Base-by-base conservation (phyloP, 768 basidiomycete genomes). In the Rhizopogon sp. region DNA sequence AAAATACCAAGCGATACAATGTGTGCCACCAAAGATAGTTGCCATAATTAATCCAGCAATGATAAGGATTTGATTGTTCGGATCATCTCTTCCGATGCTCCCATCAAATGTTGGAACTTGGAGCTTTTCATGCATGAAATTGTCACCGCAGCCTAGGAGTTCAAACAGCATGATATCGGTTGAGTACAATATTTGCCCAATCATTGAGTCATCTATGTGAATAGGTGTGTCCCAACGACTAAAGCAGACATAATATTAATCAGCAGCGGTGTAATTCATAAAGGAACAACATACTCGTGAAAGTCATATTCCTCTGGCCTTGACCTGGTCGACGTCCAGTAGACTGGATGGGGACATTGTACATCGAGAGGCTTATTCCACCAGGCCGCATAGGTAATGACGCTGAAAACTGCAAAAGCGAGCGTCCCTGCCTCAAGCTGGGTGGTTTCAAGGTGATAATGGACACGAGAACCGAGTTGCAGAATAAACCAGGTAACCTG, bases 311-410 rank as follows among this genome's bases (percentile, higher is more conserved):
- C 16, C 28, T n/a, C 6, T n/a, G 5, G 28, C n/a, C n/a, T 9
- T 16, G 44, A 45, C 9, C 10, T 8, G 2, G 28, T 29, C 10
- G n/a, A 45, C 9, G 28, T 40, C 39, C 28, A 50, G 22, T 56
- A 14, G n/a, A 49, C 41, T 11, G 35, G 29, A 6, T 49, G 3
- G 6, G 62, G 66, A 6, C 56, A 58, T 11, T 56, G 55, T 0
- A 75, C 68, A 52, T 71, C 68, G 10, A 69, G 62, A 2, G 74
- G 76, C 59, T 77, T 77, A 29, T 66, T 33, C 73, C 70, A 74
- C 75, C 76, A 76, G 1, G 71, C 45, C 1, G 50, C 35, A 55
- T 72, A 75, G 13, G 62, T 67, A 9, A 64, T 54, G 11, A 65
- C 56, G 31, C 67, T 73, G 28, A 74, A 56, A 3, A 64, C 40